A percentile compares a stretch with the other conserved stretches of the same genome.
These are phyloP conservation scores for Baudoinia panamericana DNA, from an alignment of 495 filamentous ascomycete species.

Conservation along the genomic window DNA sequence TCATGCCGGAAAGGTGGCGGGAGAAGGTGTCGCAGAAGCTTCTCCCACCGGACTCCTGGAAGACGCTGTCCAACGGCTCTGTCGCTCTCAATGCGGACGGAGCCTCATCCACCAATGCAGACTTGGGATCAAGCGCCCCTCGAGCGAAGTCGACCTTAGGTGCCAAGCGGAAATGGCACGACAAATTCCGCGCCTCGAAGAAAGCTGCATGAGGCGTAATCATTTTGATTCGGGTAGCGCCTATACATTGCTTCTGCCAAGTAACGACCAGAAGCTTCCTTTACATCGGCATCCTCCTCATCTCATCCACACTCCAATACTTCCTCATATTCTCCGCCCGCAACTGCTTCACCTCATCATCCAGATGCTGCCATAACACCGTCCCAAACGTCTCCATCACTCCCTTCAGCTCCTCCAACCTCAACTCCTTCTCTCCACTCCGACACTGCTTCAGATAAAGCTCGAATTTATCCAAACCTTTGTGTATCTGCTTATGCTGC, in stretches of 20 bases:
- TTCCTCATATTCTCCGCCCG: slow-evolving; percentile 71
- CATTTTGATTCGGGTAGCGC: too few relatives aligned
- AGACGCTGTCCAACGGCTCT: too few relatives aligned
- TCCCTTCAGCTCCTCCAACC: slow-evolving; percentile 50
- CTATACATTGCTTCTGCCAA: too few relatives aligned
- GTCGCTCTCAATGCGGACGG: too few relatives aligned
- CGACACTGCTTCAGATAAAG: slow-evolving; percentile 53
- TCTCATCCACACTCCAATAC: slow-evolving; percentile 69
- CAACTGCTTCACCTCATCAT: slow-evolving; percentile 31
- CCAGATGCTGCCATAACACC: slow-evolving; percentile 33
- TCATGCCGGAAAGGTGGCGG: slow-evolving; percentile 47
- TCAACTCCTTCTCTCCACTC: slow-evolving; percentile 52
- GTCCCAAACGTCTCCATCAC: slow-evolving; percentile 51
- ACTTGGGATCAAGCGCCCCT: slow-evolving; percentile 1
- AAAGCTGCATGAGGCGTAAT: slow-evolving; percentile 5
- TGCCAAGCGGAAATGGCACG: slow-evolving; percentile 70
- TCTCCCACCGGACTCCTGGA: too few relatives aligned
- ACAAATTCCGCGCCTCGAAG: slow-evolving; percentile 45
- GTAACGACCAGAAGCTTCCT: background rate
- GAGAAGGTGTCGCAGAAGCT: too few relatives aligned
- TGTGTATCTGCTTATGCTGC: slow-evolving; percentile 77
- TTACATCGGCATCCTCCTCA: slow-evolving; percentile 57
- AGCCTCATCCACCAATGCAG: background rate
- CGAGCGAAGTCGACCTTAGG: slow-evolving; percentile 28
- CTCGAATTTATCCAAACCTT: slow-evolving; percentile 60